Evolutionary conservation across 2,329 filamentous ascomycete genomes (phyloP).

Genomic region (Diplodia scrobiculata): DNA sequence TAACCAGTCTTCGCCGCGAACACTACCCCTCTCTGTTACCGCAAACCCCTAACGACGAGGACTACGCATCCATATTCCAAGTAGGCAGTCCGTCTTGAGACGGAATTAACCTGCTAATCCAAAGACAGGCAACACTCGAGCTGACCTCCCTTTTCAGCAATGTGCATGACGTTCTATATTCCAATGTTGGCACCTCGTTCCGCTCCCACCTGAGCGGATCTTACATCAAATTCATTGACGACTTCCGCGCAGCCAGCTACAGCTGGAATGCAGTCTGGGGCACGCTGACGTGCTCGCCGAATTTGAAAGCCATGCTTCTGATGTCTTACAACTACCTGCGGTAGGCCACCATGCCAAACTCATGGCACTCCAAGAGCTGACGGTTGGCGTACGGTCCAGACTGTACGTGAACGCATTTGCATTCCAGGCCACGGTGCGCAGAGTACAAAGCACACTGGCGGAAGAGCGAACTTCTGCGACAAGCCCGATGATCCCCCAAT

Average conservation of each 20-base stretch:
- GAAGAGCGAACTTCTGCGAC: conserved; percentile 23
- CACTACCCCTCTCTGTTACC: conserved; percentile 69
- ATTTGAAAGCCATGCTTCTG: conserved; percentile 67
- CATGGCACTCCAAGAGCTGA: background rate
- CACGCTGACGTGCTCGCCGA: conserved; percentile 56
- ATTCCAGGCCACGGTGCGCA: conserved; percentile 67
- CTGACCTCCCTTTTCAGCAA: conserved; percentile 73
- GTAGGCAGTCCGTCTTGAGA: background rate
- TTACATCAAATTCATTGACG: conserved; percentile 75
- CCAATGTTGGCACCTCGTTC: conserved; percentile 68
- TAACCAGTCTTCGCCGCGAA: conserved; percentile 64
- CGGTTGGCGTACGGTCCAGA: background rate
- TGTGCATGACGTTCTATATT: conserved; percentile 73
- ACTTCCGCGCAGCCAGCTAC: conserved; percentile 68
- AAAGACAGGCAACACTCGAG: conserved; percentile 61
- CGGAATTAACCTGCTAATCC: background rate
- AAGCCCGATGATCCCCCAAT: conserved; percentile 39
- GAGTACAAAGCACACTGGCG: conserved; percentile 31
- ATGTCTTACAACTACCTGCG: conserved; percentile 73
- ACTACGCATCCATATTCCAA: conserved; percentile 69
- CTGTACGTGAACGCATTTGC: conserved; percentile 76
- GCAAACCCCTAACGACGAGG: conserved; percentile 61
- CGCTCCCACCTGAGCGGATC: conserved; percentile 70
- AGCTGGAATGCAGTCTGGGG: conserved; percentile 68
- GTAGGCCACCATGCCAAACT: background rate